These are phyloP conservation scores for Talaromyces wortmannii DNA, from an alignment of 495 filamentous ascomycete genomes.

Conservation along the genomic window DNA sequence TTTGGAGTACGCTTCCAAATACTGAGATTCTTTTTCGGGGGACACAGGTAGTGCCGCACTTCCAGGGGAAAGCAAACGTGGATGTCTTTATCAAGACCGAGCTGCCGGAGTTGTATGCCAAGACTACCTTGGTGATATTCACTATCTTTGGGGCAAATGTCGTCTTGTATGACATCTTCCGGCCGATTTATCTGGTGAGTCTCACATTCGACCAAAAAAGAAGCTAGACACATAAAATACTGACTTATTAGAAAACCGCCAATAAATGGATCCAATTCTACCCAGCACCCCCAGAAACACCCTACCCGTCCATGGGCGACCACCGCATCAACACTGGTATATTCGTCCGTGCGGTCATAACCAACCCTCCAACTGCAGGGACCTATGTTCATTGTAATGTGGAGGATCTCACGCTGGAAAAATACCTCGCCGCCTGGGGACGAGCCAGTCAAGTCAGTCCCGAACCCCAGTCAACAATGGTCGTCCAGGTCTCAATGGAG, in stretches of 20 bases:
- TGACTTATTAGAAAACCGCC: not conserved
- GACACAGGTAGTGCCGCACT: constrained; percentile 16
- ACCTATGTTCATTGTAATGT: not conserved
- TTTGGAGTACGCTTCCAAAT: constrained; percentile 21
- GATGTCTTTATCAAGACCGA: constrained; percentile 15
- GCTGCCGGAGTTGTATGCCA: constrained; percentile 12
- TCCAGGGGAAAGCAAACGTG: constrained; percentile 16
- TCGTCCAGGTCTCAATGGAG: not conserved
- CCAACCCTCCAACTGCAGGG: not conserved
- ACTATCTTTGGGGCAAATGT: not conserved
- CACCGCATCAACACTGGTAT: not conserved
- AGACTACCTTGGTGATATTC: constrained; percentile 19
- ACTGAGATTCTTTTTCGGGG: constrained; percentile 7
- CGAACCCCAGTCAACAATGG: not conserved
- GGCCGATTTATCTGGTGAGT: not conserved
- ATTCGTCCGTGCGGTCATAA: not conserved
- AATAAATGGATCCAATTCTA: not conserved
- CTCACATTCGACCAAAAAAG: no score
- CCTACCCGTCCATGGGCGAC: not conserved
- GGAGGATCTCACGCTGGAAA: not conserved
- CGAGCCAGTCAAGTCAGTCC: not conserved
- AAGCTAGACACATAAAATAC: no score
- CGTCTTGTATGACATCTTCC: not conserved
- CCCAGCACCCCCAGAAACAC: not conserved
- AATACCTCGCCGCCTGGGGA: not conserved